These are phyloP conservation scores for Scleroderma citrinum DNA, from an alignment of 768 basidiomycete species.

Conservation along the genomic window DNA sequence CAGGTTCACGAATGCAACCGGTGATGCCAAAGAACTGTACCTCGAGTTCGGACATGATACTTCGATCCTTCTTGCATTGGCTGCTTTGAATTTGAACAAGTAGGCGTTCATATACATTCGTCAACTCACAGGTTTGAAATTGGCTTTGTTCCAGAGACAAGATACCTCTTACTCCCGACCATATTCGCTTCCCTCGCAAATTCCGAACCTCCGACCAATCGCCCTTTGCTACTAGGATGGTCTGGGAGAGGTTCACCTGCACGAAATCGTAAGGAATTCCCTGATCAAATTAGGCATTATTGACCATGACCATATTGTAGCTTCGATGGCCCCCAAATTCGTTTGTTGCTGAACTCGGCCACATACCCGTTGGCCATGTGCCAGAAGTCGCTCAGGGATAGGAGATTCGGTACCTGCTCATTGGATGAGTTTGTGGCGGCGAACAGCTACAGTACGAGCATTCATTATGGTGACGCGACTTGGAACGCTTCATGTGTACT, in stretches of 20 bases:
- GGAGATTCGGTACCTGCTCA: slow-evolving; percentile 32
- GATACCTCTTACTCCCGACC: slow-evolving; percentile 23
- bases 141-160: slow-evolving; percentile 23
- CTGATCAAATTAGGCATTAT: not conserved
- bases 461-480: slow-evolving; percentile 26
- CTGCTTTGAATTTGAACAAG: slow-evolving; percentile 35
- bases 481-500: slow-evolving; percentile 37
- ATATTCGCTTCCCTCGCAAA: slow-evolving; percentile 24
- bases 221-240: slow-evolving; percentile 40
- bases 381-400: slow-evolving; percentile 23
- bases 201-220: slow-evolving; percentile 36
- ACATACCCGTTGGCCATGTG: slow-evolving; percentile 36
- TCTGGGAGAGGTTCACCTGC: slow-evolving; percentile 39
- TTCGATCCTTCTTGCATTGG: slow-evolving; percentile 33
- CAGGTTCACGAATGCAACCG: slow-evolving; percentile 32
- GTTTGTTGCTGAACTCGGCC: slow-evolving; percentile 36
- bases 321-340: slow-evolving; percentile 32
- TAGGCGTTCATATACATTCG: slow-evolving; percentile 14
- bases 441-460: slow-evolving; percentile 20
- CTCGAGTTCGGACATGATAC: slow-evolving; percentile 41
- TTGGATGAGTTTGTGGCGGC: slow-evolving; percentile 29
- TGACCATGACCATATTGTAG: slow-evolving; percentile 9
- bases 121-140: slow-evolving; percentile 18
- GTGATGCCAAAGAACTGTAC: slow-evolving; percentile 28
- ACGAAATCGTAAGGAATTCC: slow-evolving; percentile 21